Base-by-base conservation (phyloP, 2,329 filamentous ascomycete species). In the Exophiala viscosa region DNA sequence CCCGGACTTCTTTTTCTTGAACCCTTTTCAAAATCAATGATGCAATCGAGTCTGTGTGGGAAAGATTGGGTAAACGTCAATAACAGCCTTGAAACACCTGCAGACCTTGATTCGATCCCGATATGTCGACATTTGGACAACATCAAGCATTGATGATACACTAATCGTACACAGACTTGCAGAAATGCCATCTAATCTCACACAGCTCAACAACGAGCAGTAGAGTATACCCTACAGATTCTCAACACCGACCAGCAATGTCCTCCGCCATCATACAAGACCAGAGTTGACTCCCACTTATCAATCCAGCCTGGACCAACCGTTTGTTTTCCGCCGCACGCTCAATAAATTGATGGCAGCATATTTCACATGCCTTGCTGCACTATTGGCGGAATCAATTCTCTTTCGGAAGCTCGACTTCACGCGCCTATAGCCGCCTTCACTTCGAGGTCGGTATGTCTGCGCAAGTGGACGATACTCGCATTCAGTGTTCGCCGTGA, bases 271-370 rank as follows among this genome's bases (percentile, higher is more conserved):
- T 10, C 13, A 20, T 48, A 7, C 32, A 18, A 14, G 9, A 2
- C 4, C 11, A 7, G 8, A 32, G 8, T 11, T 31, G n/a, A 23
- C 23, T 13, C 20, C 20, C 31, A 28, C n/a, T 14, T 9, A 49
- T 11, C 18, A 14, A 17, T 43, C 14, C 14, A 53, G 40, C 41
- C 15, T 45, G 10, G 50, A 48, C 50, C 50, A 53, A 10, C 50
- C 50, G 2, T 28, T 13, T 3, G 14, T 8, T 31, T 18, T 48
- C 11, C 34, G 34, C 9, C 35, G 40, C 15, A 43, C 11, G 14
- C 40, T 36, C 28, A 45, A 28, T 9, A 41, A 20, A 31, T 48
- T 41, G 13, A 11, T 41, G 3, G 42, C 41, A 31, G 43, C 32
- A 18, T 14, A 28, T 31, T 35, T 49, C 9, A 41, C 34, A n/a